These are phyloP conservation scores for Agaricus blazei DNA, from an alignment of 768 basidiomycete genomes.

Conservation along the genomic window DNA sequence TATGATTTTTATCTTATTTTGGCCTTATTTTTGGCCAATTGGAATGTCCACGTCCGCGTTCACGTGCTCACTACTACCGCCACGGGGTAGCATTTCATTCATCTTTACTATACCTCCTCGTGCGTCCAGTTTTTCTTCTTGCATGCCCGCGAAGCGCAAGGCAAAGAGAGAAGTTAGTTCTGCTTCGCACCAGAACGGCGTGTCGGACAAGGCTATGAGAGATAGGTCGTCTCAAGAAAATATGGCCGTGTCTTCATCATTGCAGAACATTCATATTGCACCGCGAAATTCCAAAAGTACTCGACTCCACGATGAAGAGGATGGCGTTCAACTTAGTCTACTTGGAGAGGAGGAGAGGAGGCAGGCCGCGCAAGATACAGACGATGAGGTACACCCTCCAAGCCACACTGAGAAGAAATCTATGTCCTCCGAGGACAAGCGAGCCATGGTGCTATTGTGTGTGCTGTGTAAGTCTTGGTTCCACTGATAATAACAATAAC, in stretches of 20 bases:
- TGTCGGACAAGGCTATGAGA: constrained; percentile 34
- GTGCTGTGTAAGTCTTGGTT: constrained; percentile 67
- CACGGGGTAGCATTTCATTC: background rate
- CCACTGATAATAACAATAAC: constrained; percentile 2
- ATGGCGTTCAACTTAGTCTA: constrained; percentile 58
- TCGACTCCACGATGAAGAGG: constrained; percentile 29
- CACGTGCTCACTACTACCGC: constrained; percentile 8
- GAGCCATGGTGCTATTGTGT: constrained; percentile 79
- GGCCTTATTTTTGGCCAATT: no score
- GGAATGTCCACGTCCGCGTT: constrained; percentile 1
- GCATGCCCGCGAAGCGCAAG: constrained; percentile 8
- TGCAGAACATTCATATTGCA: constrained; percentile 54
- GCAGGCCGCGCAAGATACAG: constrained; percentile 38
- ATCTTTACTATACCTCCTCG: background rate
- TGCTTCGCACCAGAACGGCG: constrained; percentile 1
- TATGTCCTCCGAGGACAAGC: constrained; percentile 72
- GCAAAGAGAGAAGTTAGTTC: constrained; percentile 1
- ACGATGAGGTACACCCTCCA: constrained; percentile 29
- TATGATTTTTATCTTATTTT: no score
- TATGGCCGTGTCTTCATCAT: constrained; percentile 52
- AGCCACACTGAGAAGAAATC: constrained; percentile 28
- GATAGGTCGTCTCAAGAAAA: constrained; percentile 31
- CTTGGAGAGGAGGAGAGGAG: constrained; percentile 52
- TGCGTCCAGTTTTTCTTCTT: background rate
- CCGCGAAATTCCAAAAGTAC: constrained; percentile 46